Evolutionary conservation across 352 stramenopile species (phyloP).

Genomic region (Phytophthora vignae): DNA sequence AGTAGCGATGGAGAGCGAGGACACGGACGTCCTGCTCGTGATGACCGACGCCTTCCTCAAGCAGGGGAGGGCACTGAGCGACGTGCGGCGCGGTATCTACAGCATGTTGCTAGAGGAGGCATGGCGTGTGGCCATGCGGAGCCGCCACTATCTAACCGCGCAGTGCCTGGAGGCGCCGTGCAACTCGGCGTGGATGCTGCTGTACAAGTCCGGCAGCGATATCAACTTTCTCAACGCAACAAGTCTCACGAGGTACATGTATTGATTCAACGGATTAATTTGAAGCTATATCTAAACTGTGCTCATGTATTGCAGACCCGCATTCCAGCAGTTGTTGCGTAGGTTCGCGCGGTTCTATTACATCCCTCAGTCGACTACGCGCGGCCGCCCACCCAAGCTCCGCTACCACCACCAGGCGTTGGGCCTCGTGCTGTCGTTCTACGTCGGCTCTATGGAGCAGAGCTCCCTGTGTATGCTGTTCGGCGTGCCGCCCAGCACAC

Average conservation of each 20-base stretch:
- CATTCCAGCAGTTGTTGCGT: background rate
- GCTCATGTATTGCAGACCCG: background rate
- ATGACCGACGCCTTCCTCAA: background rate
- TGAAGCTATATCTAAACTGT: slow-evolving; percentile 1
- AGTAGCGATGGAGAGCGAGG: background rate
- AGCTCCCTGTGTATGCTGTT: background rate
- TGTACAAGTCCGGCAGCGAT: background rate
- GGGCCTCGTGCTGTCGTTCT: too few relatives aligned
- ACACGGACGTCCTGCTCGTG: background rate
- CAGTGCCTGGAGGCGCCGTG: background rate
- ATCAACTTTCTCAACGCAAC: background rate
- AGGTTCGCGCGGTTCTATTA: background rate
- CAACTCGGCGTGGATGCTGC: background rate
- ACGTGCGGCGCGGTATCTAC: background rate
- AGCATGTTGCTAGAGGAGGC: background rate
- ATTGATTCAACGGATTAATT: background rate
- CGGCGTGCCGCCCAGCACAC: background rate
- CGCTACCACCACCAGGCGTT: too few relatives aligned
- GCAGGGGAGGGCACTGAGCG: background rate
- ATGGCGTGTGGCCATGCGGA: background rate
- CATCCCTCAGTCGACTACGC: background rate
- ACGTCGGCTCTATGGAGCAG: background rate
- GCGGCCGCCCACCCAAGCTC: background rate
- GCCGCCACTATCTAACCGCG: background rate
- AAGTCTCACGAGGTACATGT: background rate